Conservation (phyloP, 2,329 filamentous ascomycete species). For the Fusarium cyanostomum region DNA sequence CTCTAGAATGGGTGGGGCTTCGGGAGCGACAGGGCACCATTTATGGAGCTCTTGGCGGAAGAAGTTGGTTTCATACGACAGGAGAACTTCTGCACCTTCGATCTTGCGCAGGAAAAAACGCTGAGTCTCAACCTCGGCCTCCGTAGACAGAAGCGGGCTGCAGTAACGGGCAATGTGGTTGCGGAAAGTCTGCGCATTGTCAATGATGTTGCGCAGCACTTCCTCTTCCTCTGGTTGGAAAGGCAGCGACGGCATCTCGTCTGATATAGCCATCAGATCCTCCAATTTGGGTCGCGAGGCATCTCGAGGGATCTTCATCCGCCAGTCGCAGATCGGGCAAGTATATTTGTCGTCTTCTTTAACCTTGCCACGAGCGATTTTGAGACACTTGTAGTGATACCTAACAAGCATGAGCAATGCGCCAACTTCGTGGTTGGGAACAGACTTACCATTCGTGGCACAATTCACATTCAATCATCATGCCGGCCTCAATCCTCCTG, state of each 20-base stretch:
- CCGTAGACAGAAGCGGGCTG: conserved; percentile 81
- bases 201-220: conserved; percentile 83
- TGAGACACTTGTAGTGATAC: conserved; percentile 98
- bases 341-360: conserved; percentile 99
- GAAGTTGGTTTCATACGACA: conserved; percentile 96
- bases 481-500: conserved; percentile 88
- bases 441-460: conserved; percentile 91
- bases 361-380: conserved; percentile 96
- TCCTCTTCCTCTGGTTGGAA: conserved; percentile 98
- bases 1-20: conserved; percentile 85
- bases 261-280: conserved; percentile 83
- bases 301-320: conserved; percentile 95
- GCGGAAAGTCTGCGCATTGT: conserved; percentile 84
- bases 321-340: conserved; percentile 97
- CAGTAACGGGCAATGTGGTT: conserved; percentile 83
- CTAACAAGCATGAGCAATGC: conserved; percentile 52
- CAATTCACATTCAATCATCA: conserved; percentile 99
- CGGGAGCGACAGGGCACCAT: conserved; percentile 89
- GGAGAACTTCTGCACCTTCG: conserved; percentile 92
- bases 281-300: conserved; percentile 95
- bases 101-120: conserved; percentile 97
- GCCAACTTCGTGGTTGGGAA: neutral
- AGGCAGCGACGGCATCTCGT: conserved; percentile 81
- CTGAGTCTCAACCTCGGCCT: conserved; percentile 87
- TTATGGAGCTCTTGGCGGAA: conserved; percentile 96